Evolutionary conservation across 306 rosid genomes (phyloP).

Genomic region (Mucuna pruriens): DNA sequence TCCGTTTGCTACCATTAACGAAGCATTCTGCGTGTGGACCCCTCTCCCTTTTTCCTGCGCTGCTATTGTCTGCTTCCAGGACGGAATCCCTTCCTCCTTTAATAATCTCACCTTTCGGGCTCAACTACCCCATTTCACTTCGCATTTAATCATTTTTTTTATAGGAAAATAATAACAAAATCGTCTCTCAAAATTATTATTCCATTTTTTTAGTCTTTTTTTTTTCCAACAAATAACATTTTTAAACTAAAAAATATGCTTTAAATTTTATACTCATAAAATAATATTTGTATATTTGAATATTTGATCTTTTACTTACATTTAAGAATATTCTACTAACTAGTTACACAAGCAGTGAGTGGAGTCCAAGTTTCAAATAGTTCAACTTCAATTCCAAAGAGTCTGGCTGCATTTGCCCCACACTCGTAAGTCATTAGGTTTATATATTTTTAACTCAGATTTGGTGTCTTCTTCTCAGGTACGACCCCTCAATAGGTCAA

Average conservation of each 20-base stretch:
- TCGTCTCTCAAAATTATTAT: too few species aligned
- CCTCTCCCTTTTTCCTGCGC: not conserved
- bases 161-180: too few species aligned
- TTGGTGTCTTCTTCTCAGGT: not conserved
- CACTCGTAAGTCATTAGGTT: not conserved
- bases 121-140: not conserved
- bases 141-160: not conserved
- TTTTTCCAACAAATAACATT: too few species aligned
- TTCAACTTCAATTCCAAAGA: too few species aligned
- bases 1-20: constrained; percentile 13
- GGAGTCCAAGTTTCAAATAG: not conserved
- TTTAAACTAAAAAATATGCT: too few species aligned
- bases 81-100: not conserved
- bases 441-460: not conserved
- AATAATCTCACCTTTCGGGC: not conserved
- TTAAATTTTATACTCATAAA: too few species aligned
- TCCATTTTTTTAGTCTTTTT: too few species aligned
- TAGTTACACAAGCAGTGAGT: not conserved
- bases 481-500: not conserved
- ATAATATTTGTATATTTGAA: too few species aligned
- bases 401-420: not conserved
- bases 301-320: too few species aligned
- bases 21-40: constrained; percentile 20
- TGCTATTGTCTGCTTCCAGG: not conserved
- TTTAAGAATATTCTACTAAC: not conserved